phyloP scores from a whole-genome alignment of 139 green algal species.

The Deuterostichococcus epilithicus region DNA sequence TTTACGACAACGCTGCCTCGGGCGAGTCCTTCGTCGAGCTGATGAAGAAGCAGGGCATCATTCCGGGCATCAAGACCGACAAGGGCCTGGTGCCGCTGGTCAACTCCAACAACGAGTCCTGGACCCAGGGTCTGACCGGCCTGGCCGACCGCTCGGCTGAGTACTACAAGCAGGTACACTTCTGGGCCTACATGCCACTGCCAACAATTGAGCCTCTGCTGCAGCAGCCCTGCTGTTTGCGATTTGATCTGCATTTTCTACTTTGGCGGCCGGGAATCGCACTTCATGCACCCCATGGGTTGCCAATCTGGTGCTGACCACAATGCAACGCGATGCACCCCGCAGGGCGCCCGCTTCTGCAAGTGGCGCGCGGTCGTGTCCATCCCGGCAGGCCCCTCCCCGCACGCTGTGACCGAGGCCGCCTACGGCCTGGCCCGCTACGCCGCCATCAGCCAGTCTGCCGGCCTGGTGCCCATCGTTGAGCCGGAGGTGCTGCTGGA shows the following conservation, averaged over 20 bases:
- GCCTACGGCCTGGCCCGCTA: slow-evolving; percentile 98
- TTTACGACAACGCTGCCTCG: slow-evolving; percentile 87
- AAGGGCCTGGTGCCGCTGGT: slow-evolving; percentile 92
- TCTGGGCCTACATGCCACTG: no score
- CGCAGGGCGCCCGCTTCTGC: slow-evolving; percentile 86
- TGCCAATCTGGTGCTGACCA: no score
- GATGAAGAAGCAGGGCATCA: slow-evolving; percentile 66
- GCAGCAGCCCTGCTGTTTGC: no score
- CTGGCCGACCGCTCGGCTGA: slow-evolving; percentile 83
- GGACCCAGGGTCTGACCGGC: slow-evolving; percentile 95
- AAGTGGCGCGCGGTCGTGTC: slow-evolving; percentile 95
- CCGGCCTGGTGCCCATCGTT: slow-evolving; percentile 95
- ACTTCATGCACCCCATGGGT: no score
- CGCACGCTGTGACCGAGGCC: slow-evolving; percentile 82
- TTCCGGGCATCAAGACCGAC: slow-evolving; percentile 90
- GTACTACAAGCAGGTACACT: slow-evolving; percentile 95
- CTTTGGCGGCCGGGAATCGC: no score
- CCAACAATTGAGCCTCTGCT: no score
- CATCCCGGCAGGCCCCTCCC: slow-evolving; percentile 72
- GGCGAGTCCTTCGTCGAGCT: slow-evolving; percentile 86
- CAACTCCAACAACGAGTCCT: slow-evolving; percentile 91
- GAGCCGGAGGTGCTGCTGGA: slow-evolving; percentile 99
- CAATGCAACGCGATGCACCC: not conserved
- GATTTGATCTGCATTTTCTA: no score
- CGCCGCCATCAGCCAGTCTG: slow-evolving; percentile 89